Conservation (phyloP, 2,329 filamentous ascomycete genomes). For the Neonectria magnoliae region DNA sequence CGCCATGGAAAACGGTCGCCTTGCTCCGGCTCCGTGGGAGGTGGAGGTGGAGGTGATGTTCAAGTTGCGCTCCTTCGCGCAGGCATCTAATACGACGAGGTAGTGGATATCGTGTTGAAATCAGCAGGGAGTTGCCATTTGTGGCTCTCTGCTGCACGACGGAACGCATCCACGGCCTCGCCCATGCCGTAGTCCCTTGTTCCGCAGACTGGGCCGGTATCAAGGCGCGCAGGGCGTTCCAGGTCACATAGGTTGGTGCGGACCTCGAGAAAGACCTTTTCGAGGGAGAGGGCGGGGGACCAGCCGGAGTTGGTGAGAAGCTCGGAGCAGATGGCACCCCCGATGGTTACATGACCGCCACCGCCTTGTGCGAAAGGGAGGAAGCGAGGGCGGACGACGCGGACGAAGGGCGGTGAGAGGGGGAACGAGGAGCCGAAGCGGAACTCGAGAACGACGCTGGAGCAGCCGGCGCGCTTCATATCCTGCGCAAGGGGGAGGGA, state of each 20-base stretch:
- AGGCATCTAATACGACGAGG: conserved; percentile 27
- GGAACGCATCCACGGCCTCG: conserved; percentile 80
- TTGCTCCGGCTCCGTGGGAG: neutral
- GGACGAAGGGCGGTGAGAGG: conserved; percentile 82
- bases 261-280: conserved; percentile 83
- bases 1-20: neutral
- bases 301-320: conserved; percentile 86
- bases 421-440: conserved; percentile 83
- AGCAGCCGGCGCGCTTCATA: conserved; percentile 70
- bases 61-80: neutral
- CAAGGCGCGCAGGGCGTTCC: conserved; percentile 81
- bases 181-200: conserved; percentile 68
- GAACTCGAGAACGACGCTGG: conserved; percentile 81
- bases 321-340: conserved; percentile 87
- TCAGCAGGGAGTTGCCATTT: conserved; percentile 78
- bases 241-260: conserved; percentile 76
- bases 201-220: conserved; percentile 28
- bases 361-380: conserved; percentile 76
- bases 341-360: conserved; percentile 85
- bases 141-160: conserved; percentile 71
- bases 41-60: neutral
- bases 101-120: conserved; percentile 56
- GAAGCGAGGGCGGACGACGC: conserved; percentile 84
- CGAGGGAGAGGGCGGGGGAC: conserved; percentile 77
- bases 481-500: conserved; percentile 77